These are phyloP conservation scores for Epicoccum sorghinum DNA, from an alignment of 2,329 filamentous ascomycete species.

Conservation along the genomic window DNA sequence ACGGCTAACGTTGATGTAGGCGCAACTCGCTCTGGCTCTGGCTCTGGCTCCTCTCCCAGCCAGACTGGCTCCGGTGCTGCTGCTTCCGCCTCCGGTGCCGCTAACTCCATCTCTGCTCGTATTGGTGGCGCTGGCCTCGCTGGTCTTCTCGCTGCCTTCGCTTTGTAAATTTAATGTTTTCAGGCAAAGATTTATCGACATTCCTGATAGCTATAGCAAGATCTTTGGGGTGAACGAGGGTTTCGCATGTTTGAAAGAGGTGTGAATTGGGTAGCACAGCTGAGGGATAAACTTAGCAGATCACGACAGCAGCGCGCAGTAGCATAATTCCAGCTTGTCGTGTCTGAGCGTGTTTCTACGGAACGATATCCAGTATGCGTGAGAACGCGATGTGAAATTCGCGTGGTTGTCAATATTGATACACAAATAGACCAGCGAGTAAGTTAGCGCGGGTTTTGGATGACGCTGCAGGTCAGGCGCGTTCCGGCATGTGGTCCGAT, in stretches of 20 bases:
- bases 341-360: not conserved
- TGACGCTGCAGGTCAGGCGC: conserved; percentile 23
- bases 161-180: conserved; percentile 35
- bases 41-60: conserved; percentile 17
- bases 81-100: conserved; percentile 37
- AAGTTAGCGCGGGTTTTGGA: conserved; percentile 8
- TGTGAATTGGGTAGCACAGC: conserved; percentile 3
- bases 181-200: not conserved
- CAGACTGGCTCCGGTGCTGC: conserved; percentile 28
- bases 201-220: not conserved
- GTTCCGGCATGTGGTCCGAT: conserved; percentile 4
- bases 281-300: conserved; percentile 2
- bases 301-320: not conserved
- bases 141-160: conserved; percentile 47
- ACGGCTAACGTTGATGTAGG: conserved; percentile 1
- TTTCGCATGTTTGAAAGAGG: conserved; percentile 1
- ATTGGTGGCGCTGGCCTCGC: conserved; percentile 44
- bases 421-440: conserved; percentile 8
- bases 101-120: conserved; percentile 36
- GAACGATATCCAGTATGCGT: not conserved
- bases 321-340: not conserved
- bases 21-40: not conserved
- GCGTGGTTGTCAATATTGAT: not conserved
- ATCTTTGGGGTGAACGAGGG: conserved; percentile 15
- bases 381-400: too few relatives aligned